These are phyloP conservation scores for Colletotrichum navitas DNA, from an alignment of 2,329 filamentous ascomycete species.

Conservation along the genomic window DNA sequence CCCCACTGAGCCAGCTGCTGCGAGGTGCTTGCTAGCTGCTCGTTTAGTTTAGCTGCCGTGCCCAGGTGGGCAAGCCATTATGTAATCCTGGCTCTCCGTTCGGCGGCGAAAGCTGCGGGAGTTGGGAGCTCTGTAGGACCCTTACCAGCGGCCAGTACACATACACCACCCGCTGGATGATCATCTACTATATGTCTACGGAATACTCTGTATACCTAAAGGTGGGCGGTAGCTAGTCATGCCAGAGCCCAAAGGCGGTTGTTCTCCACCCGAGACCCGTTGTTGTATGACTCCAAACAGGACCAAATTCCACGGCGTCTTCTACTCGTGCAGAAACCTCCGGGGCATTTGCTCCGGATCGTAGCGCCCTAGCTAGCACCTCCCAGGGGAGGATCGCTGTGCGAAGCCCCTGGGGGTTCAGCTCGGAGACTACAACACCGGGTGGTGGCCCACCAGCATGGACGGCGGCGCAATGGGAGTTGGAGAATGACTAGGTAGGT, in stretches of 20 bases:
- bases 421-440: slow-evolving; percentile 20
- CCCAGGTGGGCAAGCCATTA: neutral
- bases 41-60: neutral
- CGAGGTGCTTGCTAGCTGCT: neutral
- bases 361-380: slow-evolving; percentile 11
- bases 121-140: no score
- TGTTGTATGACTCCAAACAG: neutral
- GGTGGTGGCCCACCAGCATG: slow-evolving; percentile 17
- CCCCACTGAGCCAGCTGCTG: neutral
- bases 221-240: neutral
- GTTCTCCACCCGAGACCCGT: neutral
- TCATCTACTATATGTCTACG: no score
- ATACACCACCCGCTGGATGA: no score
- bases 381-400: slow-evolving; percentile 28
- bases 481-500: neutral
- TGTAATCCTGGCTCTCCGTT: neutral
- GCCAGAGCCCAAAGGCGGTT: neutral
- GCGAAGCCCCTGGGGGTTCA: slow-evolving; percentile 6
- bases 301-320: neutral
- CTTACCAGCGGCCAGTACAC: no score
- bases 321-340: neutral
- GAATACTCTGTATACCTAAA: neutral
- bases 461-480: slow-evolving; percentile 22
- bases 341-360: slow-evolving; percentile 39
- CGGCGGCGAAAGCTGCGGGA: no score